Conservation (phyloP, 495 filamentous ascomycete genomes). For the Penicillium samsonianum region DNA sequence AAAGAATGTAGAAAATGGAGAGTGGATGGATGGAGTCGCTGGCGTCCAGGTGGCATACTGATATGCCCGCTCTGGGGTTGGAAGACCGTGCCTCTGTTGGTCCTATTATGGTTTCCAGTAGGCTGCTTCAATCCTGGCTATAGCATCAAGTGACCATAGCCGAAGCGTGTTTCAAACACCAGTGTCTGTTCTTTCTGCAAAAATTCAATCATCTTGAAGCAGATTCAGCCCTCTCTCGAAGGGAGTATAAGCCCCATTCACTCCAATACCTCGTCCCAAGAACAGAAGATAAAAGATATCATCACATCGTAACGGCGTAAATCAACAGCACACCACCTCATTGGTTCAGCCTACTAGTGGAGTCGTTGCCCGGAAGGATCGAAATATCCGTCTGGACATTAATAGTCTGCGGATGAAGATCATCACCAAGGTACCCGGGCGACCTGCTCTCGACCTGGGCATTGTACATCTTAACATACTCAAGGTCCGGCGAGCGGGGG, state of each 20-base stretch:
- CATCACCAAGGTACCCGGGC: slow-evolving; percentile 16
- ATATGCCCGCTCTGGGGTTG: background rate
- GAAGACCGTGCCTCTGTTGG: background rate
- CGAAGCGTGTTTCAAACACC: background rate
- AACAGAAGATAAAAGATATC: slow-evolving; percentile 6
- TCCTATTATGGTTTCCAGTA: background rate
- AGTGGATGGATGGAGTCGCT: background rate
- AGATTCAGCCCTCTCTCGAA: background rate
- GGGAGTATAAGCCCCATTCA: background rate
- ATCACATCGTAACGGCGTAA: slow-evolving; percentile 24
- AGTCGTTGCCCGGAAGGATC: slow-evolving; percentile 23
- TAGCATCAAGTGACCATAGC: background rate
- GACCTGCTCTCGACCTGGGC: slow-evolving; percentile 15
- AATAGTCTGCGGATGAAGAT: slow-evolving; percentile 30
- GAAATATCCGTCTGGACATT: slow-evolving; percentile 35
- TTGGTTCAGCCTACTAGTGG: slow-evolving; percentile 5
- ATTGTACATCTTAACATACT: slow-evolving; percentile 36
- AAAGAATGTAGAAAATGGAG: background rate
- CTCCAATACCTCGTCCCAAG: background rate
- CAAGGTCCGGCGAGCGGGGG: slow-evolving; percentile 29
- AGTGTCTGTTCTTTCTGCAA: background rate
- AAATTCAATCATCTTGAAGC: background rate
- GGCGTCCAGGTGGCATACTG: background rate
- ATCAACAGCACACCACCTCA: slow-evolving; percentile 1
- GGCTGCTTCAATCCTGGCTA: background rate